phyloP scores from a whole-genome alignment of 768 basidiomycete genomes.

The Saitozyma sp. region DNA sequence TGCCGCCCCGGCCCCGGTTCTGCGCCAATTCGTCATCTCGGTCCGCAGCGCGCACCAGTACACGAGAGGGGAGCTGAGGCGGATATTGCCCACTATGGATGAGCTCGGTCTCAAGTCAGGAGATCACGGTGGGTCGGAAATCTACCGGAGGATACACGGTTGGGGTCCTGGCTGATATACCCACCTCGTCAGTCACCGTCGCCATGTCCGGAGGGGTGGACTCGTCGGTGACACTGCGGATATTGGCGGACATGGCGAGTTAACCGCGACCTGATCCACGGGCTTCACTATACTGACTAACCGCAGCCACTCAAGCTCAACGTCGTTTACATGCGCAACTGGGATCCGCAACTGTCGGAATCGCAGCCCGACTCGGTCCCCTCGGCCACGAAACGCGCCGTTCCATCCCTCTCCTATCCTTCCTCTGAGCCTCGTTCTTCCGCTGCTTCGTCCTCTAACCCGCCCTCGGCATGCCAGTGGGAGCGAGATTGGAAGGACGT shows the following conservation, averaged over 20 bases:
- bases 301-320: slow-evolving; percentile 74
- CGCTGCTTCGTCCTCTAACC: not conserved
- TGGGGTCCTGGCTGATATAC: too few species aligned
- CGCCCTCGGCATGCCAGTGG: slow-evolving; percentile 80
- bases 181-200: slow-evolving; percentile 65
- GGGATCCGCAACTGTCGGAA: slow-evolving; percentile 57
- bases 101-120: slow-evolving; percentile 24
- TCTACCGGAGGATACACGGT: not conserved
- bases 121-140: slow-evolving; percentile 32
- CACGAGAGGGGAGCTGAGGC: slow-evolving; percentile 8
- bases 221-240: slow-evolving; percentile 79
- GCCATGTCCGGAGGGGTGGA: slow-evolving; percentile 97
- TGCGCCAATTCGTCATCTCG: too few species aligned
- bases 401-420: slow-evolving; percentile 4
- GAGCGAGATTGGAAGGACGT: slow-evolving; percentile 94
- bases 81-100: slow-evolving; percentile 18
- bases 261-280: not conserved
- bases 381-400: not conserved
- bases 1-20: too few species aligned
- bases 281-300: not conserved
- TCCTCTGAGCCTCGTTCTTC: not conserved
- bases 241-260: slow-evolving; percentile 68
- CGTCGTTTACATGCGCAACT: slow-evolving; percentile 93
- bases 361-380: not conserved
- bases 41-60: too few species aligned